Base-by-base conservation (phyloP, 1,139 yeast genomes). In the Diutina sp. region DNA sequence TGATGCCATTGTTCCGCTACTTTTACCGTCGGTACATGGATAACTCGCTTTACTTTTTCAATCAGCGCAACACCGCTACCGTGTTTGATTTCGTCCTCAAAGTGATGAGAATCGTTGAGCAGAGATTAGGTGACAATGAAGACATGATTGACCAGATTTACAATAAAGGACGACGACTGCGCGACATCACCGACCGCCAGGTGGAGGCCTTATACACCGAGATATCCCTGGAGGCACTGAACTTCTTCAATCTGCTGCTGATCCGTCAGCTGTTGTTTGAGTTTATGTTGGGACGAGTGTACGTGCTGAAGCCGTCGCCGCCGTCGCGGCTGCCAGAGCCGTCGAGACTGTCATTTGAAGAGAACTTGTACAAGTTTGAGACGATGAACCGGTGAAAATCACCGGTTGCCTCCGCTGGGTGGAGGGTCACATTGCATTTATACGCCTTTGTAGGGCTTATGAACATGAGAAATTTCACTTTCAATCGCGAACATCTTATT, bases 1-100 rank as follows among this genome's bases (percentile, higher is more conserved):
- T 50, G 53, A 50, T 50, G 53, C 53, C 53, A 32, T n/a, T 50
- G n/a, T 50, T 50, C 35, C 53, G 53, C 53, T 50, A 28, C 44
- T 30, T 50, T 30, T 50, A 50, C 44, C 25, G 28, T 6, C 4
- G 53, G 9, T 50, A 32, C 28, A 29, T 16, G 21, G 44, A 50
- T 14, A 50, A 50, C 16, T 7, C 29, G 3, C 44, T 50, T n/a
- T 50, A n/a, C 35, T 28, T 50, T 14, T 6, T 50, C 28, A 50
- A 50, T 18, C 41, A 50, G 14, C 21, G 44, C n/a, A 50, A 50
- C 44, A 30, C 45, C 8, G 53, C 44, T 2, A 50, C 18, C 5
- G 14, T 50, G 28, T 50, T 50, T 16, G 53, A 50, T 12, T 50
- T 50, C 18, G 32, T 50, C 2, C 45, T 50, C 14, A 30, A 32